These are phyloP conservation scores for Rhodamnia rubescens DNA, from an alignment of 345 rosid species.

Conservation along the genomic window DNA sequence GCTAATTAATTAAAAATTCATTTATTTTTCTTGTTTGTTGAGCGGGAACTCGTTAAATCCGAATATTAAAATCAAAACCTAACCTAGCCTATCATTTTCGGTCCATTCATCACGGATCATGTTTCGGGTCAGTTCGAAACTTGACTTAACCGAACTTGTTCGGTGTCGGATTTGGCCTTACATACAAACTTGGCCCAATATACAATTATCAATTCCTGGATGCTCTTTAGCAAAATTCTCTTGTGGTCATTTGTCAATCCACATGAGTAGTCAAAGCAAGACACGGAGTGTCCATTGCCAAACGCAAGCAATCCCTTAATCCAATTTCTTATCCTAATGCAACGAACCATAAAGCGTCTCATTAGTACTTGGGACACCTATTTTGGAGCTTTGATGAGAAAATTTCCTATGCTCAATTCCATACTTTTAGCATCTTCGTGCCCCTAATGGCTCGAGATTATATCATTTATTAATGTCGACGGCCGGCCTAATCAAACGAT, in stretches of 20 bases:
- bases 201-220: too few species aligned
- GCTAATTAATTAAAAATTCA: too few species aligned
- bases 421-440: neutral
- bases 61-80: too few species aligned
- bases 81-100: too few species aligned
- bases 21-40: too few species aligned
- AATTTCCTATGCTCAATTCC: neutral
- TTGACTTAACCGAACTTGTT: too few species aligned
- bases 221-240: neutral
- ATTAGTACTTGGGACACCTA: neutral
- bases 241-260: neutral
- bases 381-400: neutral
- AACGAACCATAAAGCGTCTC: neutral
- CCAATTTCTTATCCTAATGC: neutral
- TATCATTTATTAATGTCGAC: neutral
- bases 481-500: neutral
- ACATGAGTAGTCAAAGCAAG: neutral
- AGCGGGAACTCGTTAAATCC: too few species aligned
- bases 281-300: neutral
- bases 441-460: neutral
- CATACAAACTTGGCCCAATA: too few species aligned
- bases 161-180: too few species aligned
- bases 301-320: neutral
- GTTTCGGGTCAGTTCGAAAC: too few species aligned
- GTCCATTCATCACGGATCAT: too few species aligned